Evolutionary conservation across 495 filamentous ascomycete species (phyloP).

Genomic region (Aspergillus sclerotiicarbonarius): DNA sequence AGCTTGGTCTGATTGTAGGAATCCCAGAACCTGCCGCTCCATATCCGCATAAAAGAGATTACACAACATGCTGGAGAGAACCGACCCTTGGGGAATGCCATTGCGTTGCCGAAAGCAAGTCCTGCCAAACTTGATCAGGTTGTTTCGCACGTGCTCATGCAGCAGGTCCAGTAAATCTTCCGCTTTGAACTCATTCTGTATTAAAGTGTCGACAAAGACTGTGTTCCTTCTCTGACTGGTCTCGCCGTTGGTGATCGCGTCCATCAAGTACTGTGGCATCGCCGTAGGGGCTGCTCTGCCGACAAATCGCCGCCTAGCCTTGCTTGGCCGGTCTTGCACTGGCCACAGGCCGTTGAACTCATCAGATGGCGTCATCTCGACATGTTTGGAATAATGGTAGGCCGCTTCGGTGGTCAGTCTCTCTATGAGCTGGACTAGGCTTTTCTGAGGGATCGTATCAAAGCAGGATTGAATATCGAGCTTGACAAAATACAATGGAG

Average conservation of each 20-base stretch:
- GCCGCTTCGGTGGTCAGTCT: constrained; percentile 59
- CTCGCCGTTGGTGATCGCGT: constrained; percentile 50
- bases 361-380: constrained; percentile 57
- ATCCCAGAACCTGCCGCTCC: constrained; percentile 65
- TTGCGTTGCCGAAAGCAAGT: constrained; percentile 83
- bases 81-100: constrained; percentile 91
- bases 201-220: constrained; percentile 68
- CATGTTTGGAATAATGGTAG: constrained; percentile 74
- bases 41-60: constrained; percentile 93
- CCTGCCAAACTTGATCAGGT: constrained; percentile 86
- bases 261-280: constrained; percentile 53
- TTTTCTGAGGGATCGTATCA: constrained; percentile 86
- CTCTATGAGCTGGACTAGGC: constrained; percentile 64
- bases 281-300: constrained; percentile 53
- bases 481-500: constrained; percentile 77
- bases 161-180: constrained; percentile 66
- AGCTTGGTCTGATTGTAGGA: constrained; percentile 57
- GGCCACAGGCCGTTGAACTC: constrained; percentile 19
- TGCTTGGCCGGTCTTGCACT: constrained; percentile 22
- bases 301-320: constrained; percentile 62
- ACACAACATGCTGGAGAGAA: constrained; percentile 82
- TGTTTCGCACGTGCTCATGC: constrained; percentile 72
- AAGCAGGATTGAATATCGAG: constrained; percentile 90
- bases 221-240: constrained; percentile 53
- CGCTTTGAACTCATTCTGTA: constrained; percentile 50